phyloP scores from a whole-genome alignment of 179 eudicot genomes.

The Sideroxylon spinosum region DNA sequence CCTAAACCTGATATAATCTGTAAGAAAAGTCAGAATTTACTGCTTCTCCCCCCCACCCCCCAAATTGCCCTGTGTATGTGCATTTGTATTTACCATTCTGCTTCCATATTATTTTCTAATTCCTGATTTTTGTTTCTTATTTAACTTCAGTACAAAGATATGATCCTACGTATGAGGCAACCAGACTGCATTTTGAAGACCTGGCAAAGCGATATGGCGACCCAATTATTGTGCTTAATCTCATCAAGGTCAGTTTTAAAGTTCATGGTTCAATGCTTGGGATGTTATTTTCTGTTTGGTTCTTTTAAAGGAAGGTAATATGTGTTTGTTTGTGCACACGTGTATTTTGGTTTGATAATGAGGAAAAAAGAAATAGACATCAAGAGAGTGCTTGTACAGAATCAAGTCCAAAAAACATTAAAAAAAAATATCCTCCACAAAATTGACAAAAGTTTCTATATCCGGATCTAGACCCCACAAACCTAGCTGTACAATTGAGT shows the following conservation, averaged over 20 bases:
- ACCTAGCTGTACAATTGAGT: too few species aligned
- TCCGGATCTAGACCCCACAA: too few species aligned
- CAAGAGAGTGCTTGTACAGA: too few species aligned
- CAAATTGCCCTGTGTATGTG: neutral
- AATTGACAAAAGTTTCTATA: too few species aligned
- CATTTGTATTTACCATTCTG: neutral
- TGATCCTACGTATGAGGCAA: constrained; percentile 97
- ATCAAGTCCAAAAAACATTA: too few species aligned
- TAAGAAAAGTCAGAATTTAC: constrained; percentile 25
- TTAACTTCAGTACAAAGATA: constrained; percentile 81
- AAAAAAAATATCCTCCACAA: too few species aligned
- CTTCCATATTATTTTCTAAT: neutral
- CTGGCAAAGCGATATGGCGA: constrained; percentile 84
- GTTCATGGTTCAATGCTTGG: neutral
- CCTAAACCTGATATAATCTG: constrained; percentile 97
- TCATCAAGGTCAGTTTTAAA: constrained; percentile 65
- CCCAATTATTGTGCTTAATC: constrained; percentile 86
- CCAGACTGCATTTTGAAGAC: constrained; percentile 87
- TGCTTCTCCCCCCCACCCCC: too few species aligned
- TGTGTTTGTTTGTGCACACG: too few species aligned
- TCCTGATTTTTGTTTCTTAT: constrained; percentile 12
- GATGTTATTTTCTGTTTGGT: neutral
- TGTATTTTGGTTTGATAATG: too few species aligned
- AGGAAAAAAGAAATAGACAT: too few species aligned
- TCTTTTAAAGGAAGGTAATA: neutral